Evolutionary conservation across 2,329 filamentous ascomycete species (phyloP), one percentile per base, ranked within the genome.

Genomic region (Stachybotrys elegans): DNA sequence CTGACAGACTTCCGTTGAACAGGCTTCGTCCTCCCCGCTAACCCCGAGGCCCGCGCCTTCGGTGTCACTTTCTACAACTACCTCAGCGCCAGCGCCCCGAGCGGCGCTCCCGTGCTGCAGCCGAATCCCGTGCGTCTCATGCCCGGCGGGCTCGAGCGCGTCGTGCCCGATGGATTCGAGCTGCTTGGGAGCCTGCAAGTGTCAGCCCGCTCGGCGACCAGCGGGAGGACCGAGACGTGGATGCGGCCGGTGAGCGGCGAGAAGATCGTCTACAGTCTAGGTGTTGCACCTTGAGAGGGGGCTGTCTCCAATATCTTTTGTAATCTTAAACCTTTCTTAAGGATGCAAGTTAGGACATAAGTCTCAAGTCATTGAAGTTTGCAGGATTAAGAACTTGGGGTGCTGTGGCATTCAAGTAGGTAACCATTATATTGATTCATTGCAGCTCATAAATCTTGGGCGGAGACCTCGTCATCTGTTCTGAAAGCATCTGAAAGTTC

Each of bases 211-310:
- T 37, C 41, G n/a, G 43, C 17, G 3, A 34, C 16, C 2, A 16
- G 43, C 7, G n/a, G n/a, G n/a, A 55, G 58, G 3, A 14, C 14
- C 2, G 57, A 66, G 40, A 53, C 55, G 1, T 60, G 59, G 41
- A 68, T 70, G 65, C 55, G 49, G 2, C 64, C 67, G 0, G 53
- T 71, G 1, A 67, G 66, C 43, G 66, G 55, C 0, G 67, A 72
- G 51, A 72, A 71, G 51, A 40, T 69, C 9, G 59, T 63, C 0
- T 63, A 64, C 16, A 29, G 5, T 4, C 3, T 40, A 8, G 34
- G n/a, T n/a, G n/a, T n/a, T n/a, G n/a, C n/a, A n/a, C n/a, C n/a
- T n/a, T n/a, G n/a, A n/a, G n/a, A n/a, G n/a, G n/a, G n/a, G n/a
- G n/a, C n/a, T n/a, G n/a, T n/a, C n/a, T n/a, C n/a, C n/a, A n/a